A percentile compares a stretch with the other conserved stretches of the same genome.
Conservation (phyloP, 306 rosid species). For the Echinosophora koreensis region DNA sequence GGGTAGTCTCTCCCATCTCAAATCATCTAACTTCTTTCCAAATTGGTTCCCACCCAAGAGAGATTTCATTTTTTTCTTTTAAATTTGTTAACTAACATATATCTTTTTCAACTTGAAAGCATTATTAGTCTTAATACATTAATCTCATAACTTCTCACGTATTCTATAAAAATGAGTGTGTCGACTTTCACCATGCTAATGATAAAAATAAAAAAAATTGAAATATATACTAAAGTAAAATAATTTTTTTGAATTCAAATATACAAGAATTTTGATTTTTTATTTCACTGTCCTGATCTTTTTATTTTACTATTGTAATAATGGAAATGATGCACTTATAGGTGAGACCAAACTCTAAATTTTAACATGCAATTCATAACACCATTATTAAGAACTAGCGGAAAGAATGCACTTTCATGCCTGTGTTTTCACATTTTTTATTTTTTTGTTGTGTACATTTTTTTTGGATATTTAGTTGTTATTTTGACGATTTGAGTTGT, state of each 20-base stretch:
- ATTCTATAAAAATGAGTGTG: not conserved
- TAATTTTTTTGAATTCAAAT: no score
- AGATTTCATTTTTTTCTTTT: not conserved
- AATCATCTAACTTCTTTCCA: conserved; percentile 22
- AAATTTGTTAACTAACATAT: not conserved
- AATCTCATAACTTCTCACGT: not conserved
- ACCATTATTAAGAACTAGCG: no score
- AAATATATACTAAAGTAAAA: not conserved
- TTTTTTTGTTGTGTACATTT: no score
- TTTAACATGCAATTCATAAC: not conserved
- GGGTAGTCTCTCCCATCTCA: conserved; percentile 6
- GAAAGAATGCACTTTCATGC: no score
- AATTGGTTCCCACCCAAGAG: not conserved
- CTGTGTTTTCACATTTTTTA: no score
- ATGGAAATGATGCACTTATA: not conserved
- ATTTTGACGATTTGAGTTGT: no score
- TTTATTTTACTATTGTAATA: no score
- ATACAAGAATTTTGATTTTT: not conserved
- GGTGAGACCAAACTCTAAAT: not conserved
- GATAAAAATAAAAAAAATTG: not conserved
- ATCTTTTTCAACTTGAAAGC: not conserved
- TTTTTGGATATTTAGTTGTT: no score
- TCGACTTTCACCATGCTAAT: not conserved
- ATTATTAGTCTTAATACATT: not conserved
- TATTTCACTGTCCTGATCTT: not conserved